A percentile compares a stretch with the other conserved stretches of the same genome.
Evolutionary conservation across 805 yeast species (phyloP).

Genomic region (Kodamaea restingae): DNA sequence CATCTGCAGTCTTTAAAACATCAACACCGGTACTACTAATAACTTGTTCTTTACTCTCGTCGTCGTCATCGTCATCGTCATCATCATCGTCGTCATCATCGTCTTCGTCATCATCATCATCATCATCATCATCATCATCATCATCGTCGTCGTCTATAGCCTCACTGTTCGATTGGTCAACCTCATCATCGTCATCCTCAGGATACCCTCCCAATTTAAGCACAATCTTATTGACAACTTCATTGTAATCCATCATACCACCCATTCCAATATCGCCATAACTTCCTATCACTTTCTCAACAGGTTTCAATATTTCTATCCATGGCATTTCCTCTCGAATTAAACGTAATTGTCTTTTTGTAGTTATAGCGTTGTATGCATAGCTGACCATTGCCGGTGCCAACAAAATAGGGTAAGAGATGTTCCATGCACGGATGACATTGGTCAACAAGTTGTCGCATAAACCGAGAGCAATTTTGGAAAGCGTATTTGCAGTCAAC

Average conservation of each 20-base stretch:
- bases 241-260: slow-evolving; percentile 98
- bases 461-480: slow-evolving; percentile 84
- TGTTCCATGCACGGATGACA: slow-evolving; percentile 94
- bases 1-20: no score
- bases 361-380: slow-evolving; percentile 84
- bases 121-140: slow-evolving; percentile 29
- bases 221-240: slow-evolving; percentile 81
- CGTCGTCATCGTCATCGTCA: slow-evolving; percentile 45
- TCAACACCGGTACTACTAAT: no score
- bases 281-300: slow-evolving; percentile 86
- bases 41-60: slow-evolving; percentile 11
- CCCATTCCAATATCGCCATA: slow-evolving; percentile 99
- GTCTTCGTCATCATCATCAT: slow-evolving; percentile 33
- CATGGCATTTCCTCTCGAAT: slow-evolving; percentile 90
- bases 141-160: slow-evolving; percentile 23
- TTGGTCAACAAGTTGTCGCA: slow-evolving; percentile 90
- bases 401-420: slow-evolving; percentile 77
- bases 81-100: slow-evolving; percentile 42
- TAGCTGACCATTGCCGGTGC: slow-evolving; percentile 97
- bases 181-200: slow-evolving; percentile 48
- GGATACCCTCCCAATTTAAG: slow-evolving; percentile 57
- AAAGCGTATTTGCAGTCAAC: slow-evolving; percentile 84
- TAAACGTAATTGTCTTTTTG: slow-evolving; percentile 73
- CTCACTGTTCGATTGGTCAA: slow-evolving; percentile 37
- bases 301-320: slow-evolving; percentile 90